phyloP scores from a whole-genome alignment of 768 basidiomycete genomes.

The Atractiella rhizophila region DNA sequence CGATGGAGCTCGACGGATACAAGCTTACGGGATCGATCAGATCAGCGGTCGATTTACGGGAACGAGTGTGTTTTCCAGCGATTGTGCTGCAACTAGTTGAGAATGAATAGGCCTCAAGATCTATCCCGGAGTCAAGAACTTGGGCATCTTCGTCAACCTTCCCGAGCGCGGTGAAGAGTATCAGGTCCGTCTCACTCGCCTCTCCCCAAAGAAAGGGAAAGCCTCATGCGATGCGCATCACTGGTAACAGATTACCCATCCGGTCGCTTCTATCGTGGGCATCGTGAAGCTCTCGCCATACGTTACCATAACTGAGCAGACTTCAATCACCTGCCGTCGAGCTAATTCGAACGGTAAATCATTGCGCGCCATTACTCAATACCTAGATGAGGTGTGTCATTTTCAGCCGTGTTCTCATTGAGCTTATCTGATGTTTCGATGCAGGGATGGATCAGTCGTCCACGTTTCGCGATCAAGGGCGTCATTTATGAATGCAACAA shows the following conservation, averaged over 20 bases:
- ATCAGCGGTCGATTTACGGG: slow-evolving; percentile 78
- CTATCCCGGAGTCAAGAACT: slow-evolving; percentile 54
- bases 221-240: too few species aligned
- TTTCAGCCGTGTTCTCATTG: not conserved
- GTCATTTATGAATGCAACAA: slow-evolving; percentile 61
- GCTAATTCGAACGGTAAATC: slow-evolving; percentile 24
- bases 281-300: slow-evolving; percentile 78
- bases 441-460: slow-evolving; percentile 10
- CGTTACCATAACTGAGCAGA: slow-evolving; percentile 44
- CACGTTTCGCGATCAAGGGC: slow-evolving; percentile 26
- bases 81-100: slow-evolving; percentile 2
- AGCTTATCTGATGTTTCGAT: not conserved
- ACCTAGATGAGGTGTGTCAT: slow-evolving; percentile 67
- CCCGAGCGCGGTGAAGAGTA: slow-evolving; percentile 56
- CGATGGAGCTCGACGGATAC: not conserved
- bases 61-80: slow-evolving; percentile 27
- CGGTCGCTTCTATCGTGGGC: slow-evolving; percentile 69
- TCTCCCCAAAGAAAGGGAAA: too few species aligned
- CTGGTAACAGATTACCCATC: slow-evolving; percentile 57
- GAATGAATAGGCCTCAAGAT: slow-evolving; percentile 42
- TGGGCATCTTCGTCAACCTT: slow-evolving; percentile 62
- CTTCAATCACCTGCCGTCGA: slow-evolving; percentile 8
- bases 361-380: slow-evolving; percentile 66
- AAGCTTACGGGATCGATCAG: slow-evolving; percentile 53
- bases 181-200: slow-evolving; percentile 21